phyloP scores from a whole-genome alignment of 257 asterid genomes.

The Henckelia pumila region DNA sequence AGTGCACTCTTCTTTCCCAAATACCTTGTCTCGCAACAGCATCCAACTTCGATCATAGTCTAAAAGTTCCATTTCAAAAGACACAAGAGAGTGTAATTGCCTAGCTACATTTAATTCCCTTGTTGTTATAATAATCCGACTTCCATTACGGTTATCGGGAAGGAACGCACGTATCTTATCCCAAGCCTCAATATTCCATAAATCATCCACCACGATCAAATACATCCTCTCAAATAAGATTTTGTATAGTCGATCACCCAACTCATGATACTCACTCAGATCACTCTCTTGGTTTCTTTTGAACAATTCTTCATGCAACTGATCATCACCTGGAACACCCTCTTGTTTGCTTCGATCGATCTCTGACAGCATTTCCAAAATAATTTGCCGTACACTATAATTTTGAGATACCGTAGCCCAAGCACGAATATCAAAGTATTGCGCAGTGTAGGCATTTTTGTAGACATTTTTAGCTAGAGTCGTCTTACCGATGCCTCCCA shows the following conservation, averaged over 20 bases:
- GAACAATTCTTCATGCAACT: background rate
- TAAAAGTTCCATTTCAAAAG: conserved; percentile 24
- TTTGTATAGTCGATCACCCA: conserved; percentile 9
- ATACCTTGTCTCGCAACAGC: conserved; percentile 18
- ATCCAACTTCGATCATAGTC: conserved; percentile 30
- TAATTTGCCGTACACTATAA: background rate
- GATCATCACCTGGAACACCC: conserved; percentile 6
- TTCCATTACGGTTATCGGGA: conserved; percentile 32
- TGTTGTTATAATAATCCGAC: conserved; percentile 38
- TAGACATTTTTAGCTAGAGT: conserved; percentile 9
- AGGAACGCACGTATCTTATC: conserved; percentile 5
- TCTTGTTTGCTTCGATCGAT: background rate
- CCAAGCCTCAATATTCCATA: conserved; percentile 33
- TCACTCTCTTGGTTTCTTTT: conserved; percentile 8
- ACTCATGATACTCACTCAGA: background rate
- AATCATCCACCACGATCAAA: conserved; percentile 39
- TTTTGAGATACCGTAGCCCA: conserved; percentile 15
- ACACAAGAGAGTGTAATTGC: background rate
- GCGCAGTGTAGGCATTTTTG: too few relatives aligned
- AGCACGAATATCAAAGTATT: conserved; percentile 9
- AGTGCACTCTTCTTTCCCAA: conserved; percentile 23
- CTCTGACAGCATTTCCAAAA: background rate
- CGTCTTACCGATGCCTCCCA: conserved; percentile 23
- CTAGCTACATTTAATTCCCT: conserved; percentile 9
- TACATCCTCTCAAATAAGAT: conserved; percentile 20